These are phyloP conservation scores for Mycena haematopus DNA, from an alignment of 768 basidiomycete species.

Conservation along the genomic window DNA sequence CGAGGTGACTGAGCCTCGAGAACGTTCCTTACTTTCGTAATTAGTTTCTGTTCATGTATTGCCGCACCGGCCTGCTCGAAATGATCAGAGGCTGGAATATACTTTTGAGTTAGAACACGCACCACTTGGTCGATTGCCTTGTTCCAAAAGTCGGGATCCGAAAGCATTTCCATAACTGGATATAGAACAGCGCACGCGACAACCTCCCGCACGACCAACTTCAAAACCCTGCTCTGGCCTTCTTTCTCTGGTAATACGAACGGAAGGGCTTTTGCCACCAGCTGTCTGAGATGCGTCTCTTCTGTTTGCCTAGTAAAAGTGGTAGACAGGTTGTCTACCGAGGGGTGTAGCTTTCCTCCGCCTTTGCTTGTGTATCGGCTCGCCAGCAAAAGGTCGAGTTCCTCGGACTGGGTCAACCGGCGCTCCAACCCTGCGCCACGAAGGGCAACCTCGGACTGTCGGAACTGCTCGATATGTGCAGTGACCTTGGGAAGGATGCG, in stretches of 20 bases:
- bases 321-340: slow-evolving; percentile 87
- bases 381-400: slow-evolving; percentile 85
- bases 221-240: slow-evolving; percentile 69
- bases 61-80: slow-evolving; percentile 52
- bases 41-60: slow-evolving; percentile 70
- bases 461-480: slow-evolving; percentile 87
- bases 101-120: slow-evolving; percentile 40
- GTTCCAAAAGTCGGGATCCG: slow-evolving; percentile 99
- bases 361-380: slow-evolving; percentile 77
- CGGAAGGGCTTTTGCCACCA: slow-evolving; percentile 77
- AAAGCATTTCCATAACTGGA: slow-evolving; percentile 90
- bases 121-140: slow-evolving; percentile 90
- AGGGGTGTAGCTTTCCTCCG: slow-evolving; percentile 75
- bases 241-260: slow-evolving; percentile 80
- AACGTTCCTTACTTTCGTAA: slow-evolving; percentile 85
- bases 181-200: slow-evolving; percentile 81
- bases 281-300: slow-evolving; percentile 78
- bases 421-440: slow-evolving; percentile 85
- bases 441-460: slow-evolving; percentile 85
- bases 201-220: slow-evolving; percentile 81
- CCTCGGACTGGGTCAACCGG: slow-evolving; percentile 86
- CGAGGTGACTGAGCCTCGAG: slow-evolving; percentile 80
- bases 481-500: slow-evolving; percentile 90
- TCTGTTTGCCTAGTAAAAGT: slow-evolving; percentile 90
- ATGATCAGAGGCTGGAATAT: slow-evolving; percentile 3